Base-by-base conservation (phyloP, 495 filamentous ascomycete genomes). In the Eremomyces bilateralis region DNA sequence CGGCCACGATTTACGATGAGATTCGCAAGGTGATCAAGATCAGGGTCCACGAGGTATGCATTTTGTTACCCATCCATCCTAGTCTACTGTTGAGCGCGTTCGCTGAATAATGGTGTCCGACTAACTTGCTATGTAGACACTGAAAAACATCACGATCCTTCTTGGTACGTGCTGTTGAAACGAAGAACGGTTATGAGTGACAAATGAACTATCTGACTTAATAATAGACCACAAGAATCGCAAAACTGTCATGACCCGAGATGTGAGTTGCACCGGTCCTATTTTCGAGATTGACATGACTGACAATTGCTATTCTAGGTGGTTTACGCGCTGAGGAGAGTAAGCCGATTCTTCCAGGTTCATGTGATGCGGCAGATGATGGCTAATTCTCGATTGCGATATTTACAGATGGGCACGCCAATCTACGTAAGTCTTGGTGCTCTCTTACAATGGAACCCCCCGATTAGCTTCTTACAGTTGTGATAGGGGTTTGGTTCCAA, bases 1-100 rank as follows among this genome's bases (percentile, higher is more conserved):
- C 68, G 0, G 60, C 43, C 0, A 40, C 33, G 0, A 73, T 91
- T n/a, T 91, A 93, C 47, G 64, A 80, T 0, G 75, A 81, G 0
- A 54, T 65, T 0, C 61, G 82, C 0, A 13, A 13, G 0, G 67
- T 58, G 0, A 20, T 90, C 1, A 70, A 65, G 20, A 40, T 45
- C 0, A 57, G 62, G 1, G 48, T 84, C 0, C 45, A 58, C n/a
- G 40, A 53, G 20, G 76, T 83, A 51, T 36, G 54, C 13, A 8
- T 13, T 28, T 13, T n/a, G 8, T 17, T 8, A 33, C 8, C 30
- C 30, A 33, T 33, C 30, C 15, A 16, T 8, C 15, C 15, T 8
- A 29, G 22, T 33, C 17, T 35, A 21, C 25, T 22, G 15, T 15
- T 8, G 13, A n/a, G 21, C n/a, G n/a, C n/a, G n/a, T n/a, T n/a